Evolutionary conservation across 2,329 filamentous ascomycete genomes (phyloP).

Genomic region (Alternaria alternata): DNA sequence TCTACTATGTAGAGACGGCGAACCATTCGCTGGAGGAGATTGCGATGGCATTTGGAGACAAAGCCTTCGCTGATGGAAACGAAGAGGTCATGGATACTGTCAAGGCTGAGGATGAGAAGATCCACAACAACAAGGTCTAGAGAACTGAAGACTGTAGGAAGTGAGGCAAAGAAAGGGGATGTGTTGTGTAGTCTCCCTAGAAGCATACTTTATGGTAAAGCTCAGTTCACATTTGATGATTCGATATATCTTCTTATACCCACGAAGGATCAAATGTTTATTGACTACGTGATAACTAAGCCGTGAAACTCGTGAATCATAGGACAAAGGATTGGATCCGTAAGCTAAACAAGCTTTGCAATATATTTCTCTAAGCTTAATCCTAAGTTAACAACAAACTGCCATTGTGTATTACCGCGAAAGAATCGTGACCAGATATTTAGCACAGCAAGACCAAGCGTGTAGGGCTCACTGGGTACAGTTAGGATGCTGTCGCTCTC

Average conservation of each 20-base stretch:
- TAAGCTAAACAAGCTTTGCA: neutral
- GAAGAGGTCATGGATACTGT: slow-evolving; percentile 26
- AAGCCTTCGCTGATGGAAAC: slow-evolving; percentile 47
- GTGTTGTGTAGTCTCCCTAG: neutral
- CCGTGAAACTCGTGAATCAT: neutral
- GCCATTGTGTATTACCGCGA: slow-evolving; percentile 59
- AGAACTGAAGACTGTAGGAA: no score
- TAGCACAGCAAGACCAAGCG: slow-evolving; percentile 53
- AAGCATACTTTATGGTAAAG: neutral
- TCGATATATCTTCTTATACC: neutral
- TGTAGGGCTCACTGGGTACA: slow-evolving; percentile 35
- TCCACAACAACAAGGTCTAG: slow-evolving; percentile 2
- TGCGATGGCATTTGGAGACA: slow-evolving; percentile 54
- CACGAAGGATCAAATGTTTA: neutral
- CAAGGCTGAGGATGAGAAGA: slow-evolving; percentile 13
- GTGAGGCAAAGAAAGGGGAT: neutral
- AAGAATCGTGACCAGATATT: slow-evolving; percentile 60
- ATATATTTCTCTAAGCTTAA: slow-evolving; percentile 48
- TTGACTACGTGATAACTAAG: neutral
- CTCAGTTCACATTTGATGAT: neutral
- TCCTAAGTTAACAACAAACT: slow-evolving; percentile 58
- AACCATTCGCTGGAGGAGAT: slow-evolving; percentile 51
- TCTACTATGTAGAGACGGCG: slow-evolving; percentile 55
- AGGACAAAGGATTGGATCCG: neutral
- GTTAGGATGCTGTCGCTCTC: slow-evolving; percentile 14